Base-by-base conservation (phyloP, 2,329 filamentous ascomycete species). In the Aureobasidium sp. region DNA sequence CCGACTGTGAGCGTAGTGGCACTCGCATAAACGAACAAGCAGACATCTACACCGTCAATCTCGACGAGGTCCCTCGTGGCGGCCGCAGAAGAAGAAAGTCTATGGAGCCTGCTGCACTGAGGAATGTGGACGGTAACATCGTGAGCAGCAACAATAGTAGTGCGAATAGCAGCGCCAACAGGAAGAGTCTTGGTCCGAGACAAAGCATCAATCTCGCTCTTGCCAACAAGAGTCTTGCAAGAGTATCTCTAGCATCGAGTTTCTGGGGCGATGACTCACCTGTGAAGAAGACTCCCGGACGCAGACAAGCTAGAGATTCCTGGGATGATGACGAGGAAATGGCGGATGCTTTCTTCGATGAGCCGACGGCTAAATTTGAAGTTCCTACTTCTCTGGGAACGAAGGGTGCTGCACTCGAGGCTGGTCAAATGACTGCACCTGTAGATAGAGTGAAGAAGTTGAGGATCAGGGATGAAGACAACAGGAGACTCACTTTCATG, bases 361-460 rank as follows among this genome's bases (percentile, higher is more conserved):
- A 62, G 20, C 48, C 59, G 24, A 57, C 41, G 26, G 51, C 27
- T 1, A 55, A 56, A 47, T 69, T 70, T 9, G 66, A 65, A 3
- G 73, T 72, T 24, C 71, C 73, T 0, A 68, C 67, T 20, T 71
- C 69, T 36, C 65, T 8, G 69, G 71, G 37, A 64, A 68, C 17
- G 61, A 37, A 12, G 1, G 51, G 34, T 17, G 52, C 36, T 20
- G 24, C 47, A 52, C 27, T 60, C n/a, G 62, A 66, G 50, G 53
- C 72, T 43, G 63, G 72, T 29, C 72, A 73, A 64, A 70, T 71
- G 65, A 74, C 72, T 47, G 71, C 71, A 59, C 72, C 73, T 26
- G 66, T 71, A 41, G 71, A 73, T 15, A 69, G 69, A 32, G 65
- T 73, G 20, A 65, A 65, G 59, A 73, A 70, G 67, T 65, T 73